Evolutionary conservation across 2,329 filamentous ascomycete genomes (phyloP).

Genomic region (Monosporascus sp.): DNA sequence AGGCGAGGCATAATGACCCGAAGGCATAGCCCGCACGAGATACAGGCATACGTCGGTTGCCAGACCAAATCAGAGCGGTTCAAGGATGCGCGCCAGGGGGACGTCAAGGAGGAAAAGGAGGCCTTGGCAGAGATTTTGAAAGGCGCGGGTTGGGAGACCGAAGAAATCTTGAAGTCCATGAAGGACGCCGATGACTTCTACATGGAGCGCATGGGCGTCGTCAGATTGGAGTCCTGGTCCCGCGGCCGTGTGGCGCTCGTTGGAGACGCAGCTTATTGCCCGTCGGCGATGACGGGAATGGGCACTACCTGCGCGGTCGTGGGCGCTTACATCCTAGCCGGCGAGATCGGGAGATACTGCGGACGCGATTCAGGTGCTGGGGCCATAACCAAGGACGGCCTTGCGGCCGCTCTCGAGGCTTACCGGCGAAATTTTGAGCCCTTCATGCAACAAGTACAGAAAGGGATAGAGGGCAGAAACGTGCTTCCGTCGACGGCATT

Average conservation of each 20-base stretch:
- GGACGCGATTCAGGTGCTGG: slow-evolving; percentile 4
- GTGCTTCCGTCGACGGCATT: slow-evolving; percentile 23
- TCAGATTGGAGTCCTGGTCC: slow-evolving; percentile 34
- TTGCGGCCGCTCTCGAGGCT: slow-evolving; percentile 24
- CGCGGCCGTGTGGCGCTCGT: slow-evolving; percentile 40
- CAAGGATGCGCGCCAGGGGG: slow-evolving; percentile 20
- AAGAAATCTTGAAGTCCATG: slow-evolving; percentile 38
- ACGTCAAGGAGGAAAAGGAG: slow-evolving; percentile 33
- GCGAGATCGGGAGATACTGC: slow-evolving; percentile 31
- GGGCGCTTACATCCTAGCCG: slow-evolving; percentile 44
- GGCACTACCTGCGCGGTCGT: slow-evolving; percentile 36
- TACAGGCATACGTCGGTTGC: slow-evolving; percentile 34
- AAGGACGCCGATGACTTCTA: slow-evolving; percentile 39
- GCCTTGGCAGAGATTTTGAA: slow-evolving; percentile 33
- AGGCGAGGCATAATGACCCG: slow-evolving; percentile 36
- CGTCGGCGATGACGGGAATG: slow-evolving; percentile 38
- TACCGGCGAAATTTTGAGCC: slow-evolving; percentile 36
- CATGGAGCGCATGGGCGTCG: slow-evolving; percentile 35
- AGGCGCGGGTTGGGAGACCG: slow-evolving; percentile 40
- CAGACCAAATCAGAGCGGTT: background rate
- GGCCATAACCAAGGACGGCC: slow-evolving; percentile 9
- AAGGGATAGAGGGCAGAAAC: slow-evolving; percentile 9
- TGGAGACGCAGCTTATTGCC: slow-evolving; percentile 45
- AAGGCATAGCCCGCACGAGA: slow-evolving; percentile 29
- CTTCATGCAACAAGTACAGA: slow-evolving; percentile 33